Base-by-base conservation (phyloP, 768 basidiomycete genomes). In the Gloeostereum incarnatum region DNA sequence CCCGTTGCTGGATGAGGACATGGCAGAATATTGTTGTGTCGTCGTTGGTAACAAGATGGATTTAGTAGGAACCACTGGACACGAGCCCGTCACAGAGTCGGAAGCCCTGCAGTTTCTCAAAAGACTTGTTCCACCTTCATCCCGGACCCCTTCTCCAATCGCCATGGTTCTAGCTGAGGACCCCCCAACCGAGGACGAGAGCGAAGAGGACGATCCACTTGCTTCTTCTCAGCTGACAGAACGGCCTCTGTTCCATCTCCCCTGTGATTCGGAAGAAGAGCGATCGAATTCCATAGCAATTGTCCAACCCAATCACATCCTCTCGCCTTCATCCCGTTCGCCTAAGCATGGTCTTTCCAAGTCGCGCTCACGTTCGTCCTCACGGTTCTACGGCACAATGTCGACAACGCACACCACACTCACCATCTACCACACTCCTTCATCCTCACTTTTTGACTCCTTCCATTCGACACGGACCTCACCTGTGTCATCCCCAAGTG, bases 21-120 rank as follows among this genome's bases (percentile, higher is more conserved):
- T 69, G 21, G 63, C 65, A 32, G 69, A 72, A 23, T 86, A 75
- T 48, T 89, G 85, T 46, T 78, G 76, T 39, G 75, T 82, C 16
- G 73, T 86, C 5, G 78, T 85, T 5, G 81, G 89, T 35, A 89
- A 89, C 57, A 91, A 91, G 62, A 66, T 71, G 5, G 87, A 91
- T 55, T 53, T 83, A 25, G 47, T 61, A 0, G 55, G 53, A 8
- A 47, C 43, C 31, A 51, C 47, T 32, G 40, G 38, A 35, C 39
- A 32, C 31, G 52, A 35, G 17, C 45, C 45, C 3, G 60, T 63
- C 22, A 60, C 42, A 38, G 66, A 46, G 49, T 62, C 38, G 2
- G 68, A 77, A 27, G 80, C 79, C 0, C 47, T 60, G 29, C 53
- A 54, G 30, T 77, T 85, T 47, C 53, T 87, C 26, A 63, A 74